phyloP scores from a whole-genome alignment of 306 rosid species.

The Pachyrhizus erosus region DNA sequence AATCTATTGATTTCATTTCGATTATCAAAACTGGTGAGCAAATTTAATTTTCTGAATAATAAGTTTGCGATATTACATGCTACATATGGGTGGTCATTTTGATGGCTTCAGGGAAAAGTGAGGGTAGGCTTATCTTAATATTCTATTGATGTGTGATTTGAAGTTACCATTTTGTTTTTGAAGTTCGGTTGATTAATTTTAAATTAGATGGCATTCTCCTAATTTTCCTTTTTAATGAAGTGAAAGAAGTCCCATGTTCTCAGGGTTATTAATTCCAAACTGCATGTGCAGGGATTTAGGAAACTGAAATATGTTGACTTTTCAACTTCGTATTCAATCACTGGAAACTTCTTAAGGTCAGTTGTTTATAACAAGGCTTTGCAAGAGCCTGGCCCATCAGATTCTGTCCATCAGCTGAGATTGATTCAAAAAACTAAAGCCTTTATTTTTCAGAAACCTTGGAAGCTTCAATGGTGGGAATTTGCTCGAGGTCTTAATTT shows the following conservation, averaged over 20 bases:
- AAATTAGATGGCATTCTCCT: slow-evolving; percentile 19
- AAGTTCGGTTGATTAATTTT: not conserved
- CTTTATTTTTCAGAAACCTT: slow-evolving; percentile 69
- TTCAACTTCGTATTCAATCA: slow-evolving; percentile 94
- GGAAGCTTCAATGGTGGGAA: slow-evolving; percentile 75
- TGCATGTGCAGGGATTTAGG: slow-evolving; percentile 76
- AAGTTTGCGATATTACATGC: slow-evolving; percentile 14
- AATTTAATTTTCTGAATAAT: slow-evolving; percentile 29
- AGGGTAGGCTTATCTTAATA: slow-evolving; percentile 2
- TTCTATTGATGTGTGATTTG: slow-evolving; percentile 12
- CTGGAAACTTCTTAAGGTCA: slow-evolving; percentile 90
- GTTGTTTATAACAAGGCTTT: slow-evolving; percentile 31
- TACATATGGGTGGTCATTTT: not conserved
- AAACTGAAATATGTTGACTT: slow-evolving; percentile 83
- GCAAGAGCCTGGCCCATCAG: slow-evolving; percentile 19
- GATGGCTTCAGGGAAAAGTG: slow-evolving; percentile 3
- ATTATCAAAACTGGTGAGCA: not conserved
- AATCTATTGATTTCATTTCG: not conserved
- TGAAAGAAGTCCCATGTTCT: slow-evolving; percentile 10
- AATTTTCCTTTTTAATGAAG: slow-evolving; percentile 12
- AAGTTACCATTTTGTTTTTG: slow-evolving; percentile 7
- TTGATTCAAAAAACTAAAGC: slow-evolving; percentile 2
- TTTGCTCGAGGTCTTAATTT: slow-evolving; percentile 81
- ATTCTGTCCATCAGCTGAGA: slow-evolving; percentile 1
- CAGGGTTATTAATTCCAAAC: slow-evolving; percentile 36